Evolutionary conservation across 2,329 filamentous ascomycete species (phyloP), one percentile per base, ranked within the genome.

Genomic region (Apiospora pterosperma): DNA sequence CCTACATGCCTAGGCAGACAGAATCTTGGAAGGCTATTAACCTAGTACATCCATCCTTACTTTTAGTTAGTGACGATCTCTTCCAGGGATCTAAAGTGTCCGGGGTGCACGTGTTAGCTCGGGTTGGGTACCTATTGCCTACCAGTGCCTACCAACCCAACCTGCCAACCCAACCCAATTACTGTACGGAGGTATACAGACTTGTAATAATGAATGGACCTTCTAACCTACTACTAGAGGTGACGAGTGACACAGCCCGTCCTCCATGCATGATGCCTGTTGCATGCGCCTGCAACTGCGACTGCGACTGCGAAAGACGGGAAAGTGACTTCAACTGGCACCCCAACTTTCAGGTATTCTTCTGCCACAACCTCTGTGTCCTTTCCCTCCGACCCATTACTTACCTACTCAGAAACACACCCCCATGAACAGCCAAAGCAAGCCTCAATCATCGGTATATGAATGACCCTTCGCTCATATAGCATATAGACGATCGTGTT

Each of bases 241-340:
- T n/a, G n/a, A n/a, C n/a, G 48, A 55, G 48, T 55, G 48, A 55
- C 48, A 55, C 48, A 41, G 38, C 38, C n/a, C 38, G 25, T 28
- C 48, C 48, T 25, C 28, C 63, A 62, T 61, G 60, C 63, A 65
- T 65, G 39, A 59, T 65, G 64, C 64, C 61, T 63, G 38, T 58
- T 65, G 21, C 39, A 41, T 60, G 59, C 59, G 36, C 10, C 36
- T 41, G 25, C 28, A 23, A 58, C 34, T 28, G n/a, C 55, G 16
- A 36, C 55, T 36, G 55, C n/a, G n/a, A 23, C 10, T 16, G 44
- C 21, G 31, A 60, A 25, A 21, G 28, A 34, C 28, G 12, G 48
- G 48, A 55, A 34, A 34, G 48, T 55, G 7, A 16, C 12, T 38
- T 38, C 36, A 34, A 55, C 25, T 34, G 48, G 25, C 48, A 34